A percentile compares a stretch with the other conserved stretches of the same genome.
phyloP scores from a whole-genome alignment of 2,329 filamentous ascomycete genomes.

The Westerdykella sp. region DNA sequence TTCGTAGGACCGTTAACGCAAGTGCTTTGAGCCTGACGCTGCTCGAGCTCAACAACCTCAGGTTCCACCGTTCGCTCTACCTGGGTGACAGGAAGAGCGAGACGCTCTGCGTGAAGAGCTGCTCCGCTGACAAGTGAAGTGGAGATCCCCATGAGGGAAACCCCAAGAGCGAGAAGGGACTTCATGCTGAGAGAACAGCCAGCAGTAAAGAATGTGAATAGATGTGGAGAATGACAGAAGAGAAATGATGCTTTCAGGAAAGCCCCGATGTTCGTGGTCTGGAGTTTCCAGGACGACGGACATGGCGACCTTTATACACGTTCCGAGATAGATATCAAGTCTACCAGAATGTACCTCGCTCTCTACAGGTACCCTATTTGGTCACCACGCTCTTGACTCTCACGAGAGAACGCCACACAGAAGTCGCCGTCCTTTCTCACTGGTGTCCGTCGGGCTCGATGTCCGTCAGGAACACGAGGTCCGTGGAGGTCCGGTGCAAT shows the following conservation, averaged over 20 bases:
- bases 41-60: constrained; percentile 9
- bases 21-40: constrained; percentile 14
- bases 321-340: background rate
- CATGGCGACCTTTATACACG: constrained; percentile 7
- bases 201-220: background rate
- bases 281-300: background rate
- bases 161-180: constrained; percentile 14
- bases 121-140: constrained; percentile 9
- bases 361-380: no score
- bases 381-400: no score
- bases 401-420: constrained; percentile 2
- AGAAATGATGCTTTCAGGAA: constrained; percentile 1
- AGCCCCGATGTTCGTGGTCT: constrained; percentile 5
- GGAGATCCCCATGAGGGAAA: constrained; percentile 16
- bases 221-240: background rate
- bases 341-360: background rate
- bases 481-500: constrained; percentile 3
- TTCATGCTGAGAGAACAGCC: constrained; percentile 14
- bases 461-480: constrained; percentile 6
- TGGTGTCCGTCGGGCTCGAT: background rate
- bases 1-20: constrained; percentile 35
- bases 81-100: constrained; percentile 1
- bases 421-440: constrained; percentile 1
- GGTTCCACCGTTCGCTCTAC: background rate
- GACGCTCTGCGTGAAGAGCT: constrained; percentile 14